Conservation (phyloP, 1,139 yeast genomes). For the Blastobotrys apis region DNA sequence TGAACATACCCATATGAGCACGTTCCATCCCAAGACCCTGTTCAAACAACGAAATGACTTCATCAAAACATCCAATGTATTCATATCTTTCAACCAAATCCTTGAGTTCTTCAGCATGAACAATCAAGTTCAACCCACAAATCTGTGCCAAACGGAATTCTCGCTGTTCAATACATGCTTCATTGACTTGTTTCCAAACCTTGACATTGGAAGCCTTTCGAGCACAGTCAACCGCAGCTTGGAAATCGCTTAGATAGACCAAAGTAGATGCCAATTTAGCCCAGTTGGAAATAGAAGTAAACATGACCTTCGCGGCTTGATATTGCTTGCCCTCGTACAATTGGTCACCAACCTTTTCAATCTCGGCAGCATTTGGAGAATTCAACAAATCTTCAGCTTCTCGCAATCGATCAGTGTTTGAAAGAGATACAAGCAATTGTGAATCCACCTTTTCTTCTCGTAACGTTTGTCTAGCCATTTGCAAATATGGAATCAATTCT, state of each 20-base stretch:
- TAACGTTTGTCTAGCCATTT: slow-evolving; percentile 89
- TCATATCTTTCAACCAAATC: slow-evolving; percentile 87
- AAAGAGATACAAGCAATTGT: slow-evolving; percentile 82
- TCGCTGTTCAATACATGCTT: slow-evolving; percentile 91
- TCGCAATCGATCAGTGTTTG: slow-evolving; percentile 64
- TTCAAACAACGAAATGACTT: slow-evolving; percentile 86
- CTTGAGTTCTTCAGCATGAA: slow-evolving; percentile 95
- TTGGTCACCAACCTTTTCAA: slow-evolving; percentile 89
- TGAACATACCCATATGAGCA: slow-evolving; percentile 99
- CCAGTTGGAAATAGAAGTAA: slow-evolving; percentile 83
- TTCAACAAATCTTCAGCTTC: slow-evolving; percentile 84
- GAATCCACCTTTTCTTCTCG: slow-evolving; percentile 94
- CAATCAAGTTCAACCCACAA: slow-evolving; percentile 94
- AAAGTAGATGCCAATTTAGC: slow-evolving; percentile 93
- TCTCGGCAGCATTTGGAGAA: slow-evolving; percentile 88
- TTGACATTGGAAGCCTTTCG: slow-evolving; percentile 91
- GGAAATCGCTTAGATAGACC: slow-evolving; percentile 87
- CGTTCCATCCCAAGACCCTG: slow-evolving; percentile 95
- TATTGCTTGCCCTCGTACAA: slow-evolving; percentile 78
- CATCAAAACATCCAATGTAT: slow-evolving; percentile 84
- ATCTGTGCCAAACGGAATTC: slow-evolving; percentile 97
- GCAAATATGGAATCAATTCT: slow-evolving; percentile 79
- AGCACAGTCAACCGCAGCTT: slow-evolving; percentile 97
- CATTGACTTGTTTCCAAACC: slow-evolving; percentile 97
- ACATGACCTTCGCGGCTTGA: slow-evolving; percentile 88